These are phyloP conservation scores for Fonsecaea pugnacius DNA, from an alignment of 2,329 filamentous ascomycete genomes.

Conservation along the genomic window DNA sequence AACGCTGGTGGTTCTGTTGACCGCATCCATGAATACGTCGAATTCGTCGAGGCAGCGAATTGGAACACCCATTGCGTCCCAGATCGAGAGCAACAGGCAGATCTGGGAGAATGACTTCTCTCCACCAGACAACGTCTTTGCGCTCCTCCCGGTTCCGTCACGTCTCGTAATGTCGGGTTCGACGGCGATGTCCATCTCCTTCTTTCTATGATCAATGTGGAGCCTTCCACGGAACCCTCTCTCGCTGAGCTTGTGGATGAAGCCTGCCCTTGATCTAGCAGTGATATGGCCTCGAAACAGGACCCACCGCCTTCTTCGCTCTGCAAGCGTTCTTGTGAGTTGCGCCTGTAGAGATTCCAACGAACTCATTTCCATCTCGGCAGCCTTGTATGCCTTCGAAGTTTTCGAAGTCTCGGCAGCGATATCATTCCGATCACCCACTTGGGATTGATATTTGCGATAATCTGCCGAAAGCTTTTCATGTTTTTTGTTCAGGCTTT, in stretches of 20 bases:
- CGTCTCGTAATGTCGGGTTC: constrained; percentile 72
- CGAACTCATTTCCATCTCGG: constrained; percentile 46
- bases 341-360: constrained; percentile 49
- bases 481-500: constrained; percentile 55
- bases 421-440: constrained; percentile 69
- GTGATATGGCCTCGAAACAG: constrained; percentile 84
- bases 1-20: constrained; percentile 91
- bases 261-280: constrained; percentile 80
- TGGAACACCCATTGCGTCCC: constrained; percentile 97
- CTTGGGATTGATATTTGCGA: constrained; percentile 60
- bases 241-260: constrained; percentile 85
- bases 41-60: constrained; percentile 96
- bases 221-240: constrained; percentile 85
- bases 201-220: constrained; percentile 74
- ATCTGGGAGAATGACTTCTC: constrained; percentile 99
- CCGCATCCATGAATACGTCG: constrained; percentile 98
- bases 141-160: constrained; percentile 73
- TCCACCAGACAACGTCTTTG: constrained; percentile 90
- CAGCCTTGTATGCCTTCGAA: constrained; percentile 44
- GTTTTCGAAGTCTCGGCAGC: constrained; percentile 51
- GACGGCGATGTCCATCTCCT: constrained; percentile 76
- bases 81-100: constrained; percentile 86
- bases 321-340: constrained; percentile 64
- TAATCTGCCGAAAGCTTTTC: constrained; percentile 63
- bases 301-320: constrained; percentile 76